Evolutionary conservation across 2,329 filamentous ascomycete genomes (phyloP).

Genomic region (Simplicillium aogashimaense): DNA sequence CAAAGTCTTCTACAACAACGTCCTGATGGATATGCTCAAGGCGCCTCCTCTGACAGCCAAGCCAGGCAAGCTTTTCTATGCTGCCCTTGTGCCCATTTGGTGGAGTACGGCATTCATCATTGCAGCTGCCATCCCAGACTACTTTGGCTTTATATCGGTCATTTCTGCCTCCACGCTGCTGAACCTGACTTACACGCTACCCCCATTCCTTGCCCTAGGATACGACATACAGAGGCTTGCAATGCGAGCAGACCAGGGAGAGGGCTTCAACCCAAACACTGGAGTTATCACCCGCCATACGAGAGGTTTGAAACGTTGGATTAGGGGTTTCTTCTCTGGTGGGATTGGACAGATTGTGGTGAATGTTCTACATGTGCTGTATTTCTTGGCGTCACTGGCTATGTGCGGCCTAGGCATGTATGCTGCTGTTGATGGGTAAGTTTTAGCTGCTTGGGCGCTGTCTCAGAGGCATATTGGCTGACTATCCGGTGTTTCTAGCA

Average conservation of each 20-base stretch:
- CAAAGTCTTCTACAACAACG: conserved; percentile 42
- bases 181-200: conserved; percentile 51
- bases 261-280: conserved; percentile 8
- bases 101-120: conserved; percentile 47
- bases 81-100: conserved; percentile 40
- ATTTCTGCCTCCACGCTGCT: conserved; percentile 45
- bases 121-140: conserved; percentile 42
- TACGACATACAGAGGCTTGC: conserved; percentile 10
- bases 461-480: too few relatives aligned
- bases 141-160: conserved; percentile 34
- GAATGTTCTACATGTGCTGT: neutral
- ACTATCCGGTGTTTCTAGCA: neutral
- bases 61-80: conserved; percentile 40
- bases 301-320: neutral
- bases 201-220: conserved; percentile 22
- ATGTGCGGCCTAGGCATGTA: conserved; percentile 2
- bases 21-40: conserved; percentile 38
- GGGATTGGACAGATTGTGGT: neutral
- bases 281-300: neutral
- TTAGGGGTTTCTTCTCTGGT: neutral
- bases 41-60: conserved; percentile 36
- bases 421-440: neutral
- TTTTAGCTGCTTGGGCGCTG: neutral
- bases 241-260: conserved; percentile 6
- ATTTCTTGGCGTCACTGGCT: conserved; percentile 1